These are phyloP conservation scores for Podospora pseudopauciseta DNA, from an alignment of 495 filamentous ascomycete species.

Conservation along the genomic window DNA sequence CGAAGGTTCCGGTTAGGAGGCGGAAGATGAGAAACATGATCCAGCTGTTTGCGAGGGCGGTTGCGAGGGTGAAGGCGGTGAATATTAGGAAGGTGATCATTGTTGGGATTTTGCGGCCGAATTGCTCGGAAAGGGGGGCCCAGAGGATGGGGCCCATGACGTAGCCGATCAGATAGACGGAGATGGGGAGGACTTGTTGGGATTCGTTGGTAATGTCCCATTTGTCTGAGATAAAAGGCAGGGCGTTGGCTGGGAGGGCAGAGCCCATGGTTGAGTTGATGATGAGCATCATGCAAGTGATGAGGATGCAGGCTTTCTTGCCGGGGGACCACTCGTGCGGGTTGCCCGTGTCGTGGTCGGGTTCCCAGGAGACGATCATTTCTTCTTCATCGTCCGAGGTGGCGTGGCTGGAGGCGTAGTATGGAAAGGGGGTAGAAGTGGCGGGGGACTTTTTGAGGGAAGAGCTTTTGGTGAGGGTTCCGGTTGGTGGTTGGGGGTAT, in stretches of 20 bases:
- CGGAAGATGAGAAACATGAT: conserved; percentile 64
- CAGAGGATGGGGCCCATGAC: conserved; percentile 51
- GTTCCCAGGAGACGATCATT: conserved; percentile 47
- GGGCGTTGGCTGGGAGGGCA: conserved; percentile 61
- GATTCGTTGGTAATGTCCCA: conserved; percentile 56
- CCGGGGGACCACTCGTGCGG: conserved; percentile 56
- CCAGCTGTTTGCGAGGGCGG: conserved; percentile 67
- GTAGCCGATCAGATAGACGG: conserved; percentile 62
- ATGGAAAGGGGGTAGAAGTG: background rate
- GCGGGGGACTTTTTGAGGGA: conserved; percentile 15
- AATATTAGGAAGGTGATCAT: conserved; percentile 59
- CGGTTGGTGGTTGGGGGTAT: background rate
- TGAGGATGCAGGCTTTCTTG: conserved; percentile 56
- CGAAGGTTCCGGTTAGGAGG: conserved; percentile 60
- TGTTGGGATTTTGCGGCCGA: conserved; percentile 63
- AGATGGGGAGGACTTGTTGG: conserved; percentile 67
- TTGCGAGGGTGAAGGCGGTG: conserved; percentile 64
- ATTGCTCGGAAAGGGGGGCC: conserved; percentile 67
- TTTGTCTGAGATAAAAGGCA: conserved; percentile 52
- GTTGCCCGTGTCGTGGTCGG: conserved; percentile 47
- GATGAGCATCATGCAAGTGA: conserved; percentile 59
- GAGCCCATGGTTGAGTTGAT: conserved; percentile 73
- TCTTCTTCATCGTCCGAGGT: conserved; percentile 20
- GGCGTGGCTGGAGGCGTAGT: conserved; percentile 9
- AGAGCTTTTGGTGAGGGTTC: background rate